These are phyloP conservation scores for Juncus inflexus DNA, from an alignment of 176 grass and related monocot genomes.

Conservation along the genomic window DNA sequence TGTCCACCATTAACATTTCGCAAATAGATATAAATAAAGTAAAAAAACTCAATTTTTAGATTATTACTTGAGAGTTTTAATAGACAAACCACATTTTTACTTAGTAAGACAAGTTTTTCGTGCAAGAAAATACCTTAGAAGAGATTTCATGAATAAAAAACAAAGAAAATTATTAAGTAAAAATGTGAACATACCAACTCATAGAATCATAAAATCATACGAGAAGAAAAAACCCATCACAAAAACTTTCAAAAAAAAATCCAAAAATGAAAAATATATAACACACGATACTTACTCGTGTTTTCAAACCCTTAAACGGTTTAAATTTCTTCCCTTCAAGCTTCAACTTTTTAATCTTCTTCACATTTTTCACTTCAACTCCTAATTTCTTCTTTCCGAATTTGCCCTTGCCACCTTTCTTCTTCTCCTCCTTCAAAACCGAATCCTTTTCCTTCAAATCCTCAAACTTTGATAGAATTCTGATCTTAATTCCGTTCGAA, in stretches of 20 bases:
- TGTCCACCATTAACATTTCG: too few species aligned
- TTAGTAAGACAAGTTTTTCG: slow-evolving; percentile 1
- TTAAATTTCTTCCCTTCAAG: slow-evolving; percentile 52
- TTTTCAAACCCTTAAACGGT: slow-evolving; percentile 45
- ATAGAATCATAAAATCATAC: neutral
- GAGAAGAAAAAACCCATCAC: neutral
- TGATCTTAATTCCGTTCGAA: slow-evolving; percentile 89
- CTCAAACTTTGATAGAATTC: slow-evolving; percentile 61
- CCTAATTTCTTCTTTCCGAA: slow-evolving; percentile 30
- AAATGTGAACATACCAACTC: slow-evolving; percentile 9
- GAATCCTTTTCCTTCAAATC: slow-evolving; percentile 10
- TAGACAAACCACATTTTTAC: too few species aligned
- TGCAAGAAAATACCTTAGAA: neutral
- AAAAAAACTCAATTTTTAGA: too few species aligned
- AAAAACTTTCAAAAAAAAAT: slow-evolving; percentile 9
- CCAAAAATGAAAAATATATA: neutral
- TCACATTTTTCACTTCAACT: slow-evolving; percentile 37
- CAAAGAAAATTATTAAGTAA: neutral
- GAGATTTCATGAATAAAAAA: neutral
- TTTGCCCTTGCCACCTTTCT: slow-evolving; percentile 34
- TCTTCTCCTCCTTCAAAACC: slow-evolving; percentile 39
- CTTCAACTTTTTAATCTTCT: slow-evolving; percentile 56
- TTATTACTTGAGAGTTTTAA: too few species aligned
- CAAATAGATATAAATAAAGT: too few species aligned
- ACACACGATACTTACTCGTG: slow-evolving; percentile 39